Evolutionary conservation across 2,329 filamentous ascomycete species (phyloP).

Genomic region (Coniella lustricola): DNA sequence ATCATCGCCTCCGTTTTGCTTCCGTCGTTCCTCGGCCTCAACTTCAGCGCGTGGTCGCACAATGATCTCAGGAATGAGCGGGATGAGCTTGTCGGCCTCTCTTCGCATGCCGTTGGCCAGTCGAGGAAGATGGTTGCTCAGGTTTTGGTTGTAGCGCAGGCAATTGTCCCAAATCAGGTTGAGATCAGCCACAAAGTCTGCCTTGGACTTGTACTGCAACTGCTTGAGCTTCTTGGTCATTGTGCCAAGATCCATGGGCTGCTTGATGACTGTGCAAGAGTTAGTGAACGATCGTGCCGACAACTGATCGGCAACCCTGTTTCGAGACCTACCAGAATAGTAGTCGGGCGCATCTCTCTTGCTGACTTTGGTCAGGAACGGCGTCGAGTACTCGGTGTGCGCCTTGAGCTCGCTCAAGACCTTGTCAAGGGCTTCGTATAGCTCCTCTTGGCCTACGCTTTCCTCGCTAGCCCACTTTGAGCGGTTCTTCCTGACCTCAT

Average conservation of each 20-base stretch:
- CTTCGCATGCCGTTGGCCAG: constrained; percentile 96
- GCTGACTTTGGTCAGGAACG: constrained; percentile 89
- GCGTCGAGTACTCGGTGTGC: constrained; percentile 94
- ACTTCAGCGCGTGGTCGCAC: constrained; percentile 90
- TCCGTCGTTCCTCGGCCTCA: constrained; percentile 76
- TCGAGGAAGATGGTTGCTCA: constrained; percentile 77
- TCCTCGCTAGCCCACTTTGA: constrained; percentile 99
- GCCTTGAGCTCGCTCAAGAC: constrained; percentile 95
- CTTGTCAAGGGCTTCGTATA: constrained; percentile 95
- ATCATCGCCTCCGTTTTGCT: constrained; percentile 77
- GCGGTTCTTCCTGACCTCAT: constrained; percentile 93
- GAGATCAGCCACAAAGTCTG: constrained; percentile 88
- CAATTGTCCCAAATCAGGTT: constrained; percentile 98
- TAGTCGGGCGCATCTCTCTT: constrained; percentile 97
- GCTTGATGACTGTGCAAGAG: constrained; percentile 69
- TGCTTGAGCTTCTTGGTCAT: constrained; percentile 97
- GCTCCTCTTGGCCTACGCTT: constrained; percentile 92
- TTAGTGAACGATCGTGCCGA: background rate
- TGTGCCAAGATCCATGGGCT: constrained; percentile 92
- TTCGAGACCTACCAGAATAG: constrained; percentile 63
- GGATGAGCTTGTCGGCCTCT: constrained; percentile 93
- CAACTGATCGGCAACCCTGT: background rate
- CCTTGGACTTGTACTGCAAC: constrained; percentile 76
- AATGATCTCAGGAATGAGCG: constrained; percentile 85
- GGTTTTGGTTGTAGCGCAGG: constrained; percentile 87